phyloP scores from a whole-genome alignment of 768 basidiomycete species.

The Hericium alpestre region DNA sequence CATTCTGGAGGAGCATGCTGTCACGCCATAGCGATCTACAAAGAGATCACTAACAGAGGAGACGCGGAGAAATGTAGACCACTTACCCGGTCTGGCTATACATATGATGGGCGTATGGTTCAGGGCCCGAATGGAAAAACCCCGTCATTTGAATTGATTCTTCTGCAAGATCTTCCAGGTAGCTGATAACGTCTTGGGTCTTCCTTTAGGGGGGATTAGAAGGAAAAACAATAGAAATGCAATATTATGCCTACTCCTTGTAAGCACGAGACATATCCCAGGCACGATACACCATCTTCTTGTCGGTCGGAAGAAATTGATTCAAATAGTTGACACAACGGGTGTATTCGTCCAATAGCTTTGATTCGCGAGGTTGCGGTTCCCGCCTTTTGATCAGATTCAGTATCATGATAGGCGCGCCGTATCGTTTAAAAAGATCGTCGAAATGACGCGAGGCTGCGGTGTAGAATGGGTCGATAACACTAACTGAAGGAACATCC shows the following conservation, averaged over 20 bases:
- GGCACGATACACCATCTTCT: constrained; percentile 83
- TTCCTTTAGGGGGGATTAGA: constrained; percentile 41
- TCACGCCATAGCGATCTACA: constrained; percentile 38
- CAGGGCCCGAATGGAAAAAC: constrained; percentile 91
- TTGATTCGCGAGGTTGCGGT: constrained; percentile 75
- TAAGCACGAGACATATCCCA: constrained; percentile 97
- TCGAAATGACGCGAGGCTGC: constrained; percentile 92
- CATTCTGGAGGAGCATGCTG: constrained; percentile 76
- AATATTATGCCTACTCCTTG: constrained; percentile 59
- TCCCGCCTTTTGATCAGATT: constrained; percentile 89
- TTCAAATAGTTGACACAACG: constrained; percentile 90
- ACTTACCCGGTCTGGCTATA: constrained; percentile 32
- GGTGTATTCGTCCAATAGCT: constrained; percentile 82
- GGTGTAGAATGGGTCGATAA: constrained; percentile 90
- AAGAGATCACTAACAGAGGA: constrained; percentile 1
- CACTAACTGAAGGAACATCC: constrained; percentile 48
- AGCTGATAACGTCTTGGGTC: constrained; percentile 90
- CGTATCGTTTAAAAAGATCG: constrained; percentile 81
- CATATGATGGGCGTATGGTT: constrained; percentile 66
- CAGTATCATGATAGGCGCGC: constrained; percentile 78
- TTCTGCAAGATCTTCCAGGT: constrained; percentile 89
- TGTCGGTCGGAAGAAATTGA: constrained; percentile 80
- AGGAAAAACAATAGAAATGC: constrained; percentile 2
- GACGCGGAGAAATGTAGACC: background rate
- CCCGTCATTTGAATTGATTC: constrained; percentile 84